Base-by-base conservation (phyloP, 768 basidiomycete genomes). In the button mushroom (Agaricus bisporus) region DNA sequence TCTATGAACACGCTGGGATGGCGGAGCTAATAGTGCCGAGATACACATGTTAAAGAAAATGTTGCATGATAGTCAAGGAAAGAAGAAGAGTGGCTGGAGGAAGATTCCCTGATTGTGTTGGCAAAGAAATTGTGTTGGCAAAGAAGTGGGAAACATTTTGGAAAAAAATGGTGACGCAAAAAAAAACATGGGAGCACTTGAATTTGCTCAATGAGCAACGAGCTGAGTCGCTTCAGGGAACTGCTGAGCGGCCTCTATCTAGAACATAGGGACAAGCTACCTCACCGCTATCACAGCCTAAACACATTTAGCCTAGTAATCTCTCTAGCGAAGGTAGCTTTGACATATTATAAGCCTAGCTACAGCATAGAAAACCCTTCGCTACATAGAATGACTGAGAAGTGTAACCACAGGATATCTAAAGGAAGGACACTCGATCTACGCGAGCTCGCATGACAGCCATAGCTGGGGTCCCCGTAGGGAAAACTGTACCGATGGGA, bases 51-150 rank as follows among this genome's bases (percentile, higher is more conserved):
- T 7, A 15, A 51, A 11, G 29, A 51, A 25, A 41, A 45, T 4
- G 20, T 20, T 8, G 8, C n/a, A n/a, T 38, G 42, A 50, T 28
- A 18, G 41, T 12, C 28, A 32, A 15, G 20, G 42, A 44, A 43
- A 49, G 26, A 54, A 50, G 56, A 42, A 32, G 38, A 20, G 51
- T 29, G 9, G 14, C 4, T 4, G 51, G 58, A 43, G 10, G 66
- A 67, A 36, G 80, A 81, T 63, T 75, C 80, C 18, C 63, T 83
- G 38, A 18, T 76, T 51, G 61, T 66, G 18, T 61, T 85, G 41
- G 81, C 81, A 53, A 77, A 66, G 66, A 65, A 79, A 54, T 64
- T 83, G 51, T 81, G 77, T 63, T n/a, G n/a, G n/a, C n/a, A n/a
- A n/a, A 78, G 63, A 36, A 73, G 77, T 15, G 71, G 81, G 62